A percentile compares a stretch with the other conserved stretches of the same genome.
Conservation (phyloP, 164 flowering plant species). For the Chimonanthus praecox region DNA sequence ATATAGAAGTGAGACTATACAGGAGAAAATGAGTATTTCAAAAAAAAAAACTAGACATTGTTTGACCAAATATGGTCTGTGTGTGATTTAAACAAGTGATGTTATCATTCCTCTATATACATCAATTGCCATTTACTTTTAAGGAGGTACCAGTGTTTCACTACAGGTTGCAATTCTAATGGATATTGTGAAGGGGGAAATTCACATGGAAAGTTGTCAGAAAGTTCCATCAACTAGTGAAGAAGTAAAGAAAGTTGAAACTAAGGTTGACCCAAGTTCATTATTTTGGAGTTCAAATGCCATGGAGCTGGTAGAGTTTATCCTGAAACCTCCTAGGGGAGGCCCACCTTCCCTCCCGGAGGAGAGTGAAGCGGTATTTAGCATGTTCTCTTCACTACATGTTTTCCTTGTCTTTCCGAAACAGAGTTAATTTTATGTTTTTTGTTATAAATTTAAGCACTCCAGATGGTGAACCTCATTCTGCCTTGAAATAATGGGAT, state of each 20-base stretch:
- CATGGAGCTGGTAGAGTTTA: conserved; percentile 66
- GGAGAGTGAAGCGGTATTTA: conserved; percentile 68
- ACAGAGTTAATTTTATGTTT: no score
- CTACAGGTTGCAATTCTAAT: conserved; percentile 70
- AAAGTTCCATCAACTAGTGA: conserved; percentile 13
- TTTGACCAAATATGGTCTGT: no score
- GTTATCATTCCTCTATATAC: no score
- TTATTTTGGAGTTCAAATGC: conserved; percentile 44
- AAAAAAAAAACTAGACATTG: no score
- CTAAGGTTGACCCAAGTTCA: conserved; percentile 9
- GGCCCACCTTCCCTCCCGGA: conserved; percentile 83
- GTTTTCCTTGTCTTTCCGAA: not conserved
- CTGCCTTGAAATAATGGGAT: no score
- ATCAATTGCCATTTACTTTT: not conserved
- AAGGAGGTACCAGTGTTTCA: conserved; percentile 14
- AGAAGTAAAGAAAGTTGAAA: conserved; percentile 13
- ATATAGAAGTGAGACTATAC: no score
- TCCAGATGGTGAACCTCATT: no score
- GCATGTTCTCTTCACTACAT: not conserved
- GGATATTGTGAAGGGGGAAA: conserved; percentile 52
- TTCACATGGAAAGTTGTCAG: conserved; percentile 28
- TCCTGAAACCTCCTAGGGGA: conserved; percentile 71
- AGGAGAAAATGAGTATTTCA: no score
- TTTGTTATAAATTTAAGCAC: no score
- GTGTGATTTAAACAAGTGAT: no score